phyloP scores from a whole-genome alignment of 2,329 filamentous ascomycete genomes.

The Nigrospora oryzae region DNA sequence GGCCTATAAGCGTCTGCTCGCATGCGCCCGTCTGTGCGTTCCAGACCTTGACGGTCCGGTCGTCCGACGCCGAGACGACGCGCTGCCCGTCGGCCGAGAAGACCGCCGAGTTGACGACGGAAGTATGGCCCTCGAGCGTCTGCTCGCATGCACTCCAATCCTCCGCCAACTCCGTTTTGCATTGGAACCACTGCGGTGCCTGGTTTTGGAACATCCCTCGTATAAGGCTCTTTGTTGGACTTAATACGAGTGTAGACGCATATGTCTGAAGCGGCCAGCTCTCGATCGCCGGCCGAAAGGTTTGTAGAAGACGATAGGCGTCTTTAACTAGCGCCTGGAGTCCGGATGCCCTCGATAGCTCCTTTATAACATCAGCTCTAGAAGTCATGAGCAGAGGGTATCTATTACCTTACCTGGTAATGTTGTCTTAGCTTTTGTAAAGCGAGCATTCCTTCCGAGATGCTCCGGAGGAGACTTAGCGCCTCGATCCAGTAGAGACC shows the following conservation, averaged over 20 bases:
- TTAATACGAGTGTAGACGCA: conserved; percentile 21
- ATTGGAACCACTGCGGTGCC: conserved; percentile 9
- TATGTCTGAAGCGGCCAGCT: conserved; percentile 22
- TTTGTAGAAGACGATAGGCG: conserved; percentile 18
- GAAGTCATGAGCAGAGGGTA: too few relatives aligned
- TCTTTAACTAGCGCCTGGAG: conserved; percentile 14
- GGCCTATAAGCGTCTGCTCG: neutral
- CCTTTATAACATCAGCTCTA: too few relatives aligned
- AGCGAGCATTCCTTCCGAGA: conserved; percentile 10
- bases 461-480: neutral
- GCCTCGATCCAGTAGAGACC: neutral
- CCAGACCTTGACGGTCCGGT: neutral
- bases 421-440: conserved; percentile 10
- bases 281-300: conserved; percentile 16
- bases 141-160: conserved; percentile 5
- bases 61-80: neutral
- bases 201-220: conserved; percentile 8
- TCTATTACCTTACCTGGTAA: conserved; percentile 1
- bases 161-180: conserved; percentile 1
- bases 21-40: neutral
- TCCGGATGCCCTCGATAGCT: neutral
- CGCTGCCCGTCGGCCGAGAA: conserved; percentile 1
- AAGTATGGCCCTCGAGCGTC: conserved; percentile 10
- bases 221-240: conserved; percentile 13
- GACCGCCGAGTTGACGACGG: neutral